Percentiles rank a stretch among this genome's conserved stretches.
Conservation (phyloP, 2,329 filamentous ascomycete species). For the Arthrocladium fulminans region DNA sequence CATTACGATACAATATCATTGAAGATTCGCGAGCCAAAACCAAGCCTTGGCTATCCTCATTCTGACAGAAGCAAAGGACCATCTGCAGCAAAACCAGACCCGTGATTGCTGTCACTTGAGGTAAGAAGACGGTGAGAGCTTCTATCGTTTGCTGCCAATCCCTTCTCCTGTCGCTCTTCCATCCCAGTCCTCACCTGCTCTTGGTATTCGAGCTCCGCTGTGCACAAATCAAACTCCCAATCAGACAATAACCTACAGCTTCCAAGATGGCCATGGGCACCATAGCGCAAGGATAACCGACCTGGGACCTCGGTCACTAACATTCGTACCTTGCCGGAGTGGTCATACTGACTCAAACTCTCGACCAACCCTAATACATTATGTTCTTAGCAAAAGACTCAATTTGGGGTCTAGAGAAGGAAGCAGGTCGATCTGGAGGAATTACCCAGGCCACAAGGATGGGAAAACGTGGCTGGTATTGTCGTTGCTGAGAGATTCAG, state of each 20-base stretch:
- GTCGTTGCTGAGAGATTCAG: slow-evolving; percentile 40
- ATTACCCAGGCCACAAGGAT: slow-evolving; percentile 28
- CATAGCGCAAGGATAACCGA: slow-evolving; percentile 21
- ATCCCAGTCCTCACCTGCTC: no score
- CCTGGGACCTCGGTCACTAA: slow-evolving; percentile 45
- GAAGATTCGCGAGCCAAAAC: no score
- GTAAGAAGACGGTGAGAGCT: no score
- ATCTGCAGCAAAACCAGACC: no score
- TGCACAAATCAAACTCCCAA: neutral
- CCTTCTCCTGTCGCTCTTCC: no score
- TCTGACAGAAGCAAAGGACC: no score
- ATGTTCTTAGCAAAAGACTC: slow-evolving; percentile 32
- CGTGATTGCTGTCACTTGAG: no score
- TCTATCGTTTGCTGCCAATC: no score
- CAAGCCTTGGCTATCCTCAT: no score
- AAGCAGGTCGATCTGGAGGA: slow-evolving; percentile 32
- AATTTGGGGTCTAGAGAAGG: slow-evolving; percentile 35
- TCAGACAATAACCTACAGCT: neutral
- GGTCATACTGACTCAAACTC: slow-evolving; percentile 42
- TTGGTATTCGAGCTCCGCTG: no score
- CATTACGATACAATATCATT: no score
- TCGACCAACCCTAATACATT: no score
- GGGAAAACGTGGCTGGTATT: slow-evolving; percentile 33
- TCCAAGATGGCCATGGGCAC: slow-evolving; percentile 8
- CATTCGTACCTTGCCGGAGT: slow-evolving; percentile 45